These are phyloP conservation scores for Hemileia vastatrix DNA, from an alignment of 1,284 basidiomycete genomes.

Conservation along the genomic window DNA sequence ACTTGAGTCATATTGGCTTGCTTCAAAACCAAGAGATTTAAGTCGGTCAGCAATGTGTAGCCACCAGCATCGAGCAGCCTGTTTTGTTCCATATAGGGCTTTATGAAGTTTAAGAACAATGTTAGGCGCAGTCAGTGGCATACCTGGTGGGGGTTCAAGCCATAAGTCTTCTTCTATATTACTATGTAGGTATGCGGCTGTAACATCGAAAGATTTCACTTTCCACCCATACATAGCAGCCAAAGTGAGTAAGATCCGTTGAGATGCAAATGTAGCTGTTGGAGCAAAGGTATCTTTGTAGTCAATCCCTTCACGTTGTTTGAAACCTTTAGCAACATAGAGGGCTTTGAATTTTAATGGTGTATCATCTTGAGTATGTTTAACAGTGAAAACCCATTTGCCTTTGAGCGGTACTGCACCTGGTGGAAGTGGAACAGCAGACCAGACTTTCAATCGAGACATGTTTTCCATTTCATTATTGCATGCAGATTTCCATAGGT, in stretches of 20 bases:
- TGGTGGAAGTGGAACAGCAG: too few species aligned
- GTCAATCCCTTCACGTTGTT: too few species aligned
- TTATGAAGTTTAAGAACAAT: background rate
- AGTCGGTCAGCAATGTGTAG: background rate
- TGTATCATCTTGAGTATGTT: too few species aligned
- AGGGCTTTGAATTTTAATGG: too few species aligned
- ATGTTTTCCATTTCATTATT: too few species aligned
- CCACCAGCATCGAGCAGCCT: conserved; percentile 4
- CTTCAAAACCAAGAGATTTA: background rate
- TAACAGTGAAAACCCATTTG: too few species aligned
- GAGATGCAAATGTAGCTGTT: background rate
- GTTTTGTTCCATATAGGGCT: background rate
- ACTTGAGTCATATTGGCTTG: background rate
- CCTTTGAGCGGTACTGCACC: too few species aligned
- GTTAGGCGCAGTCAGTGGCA: background rate
- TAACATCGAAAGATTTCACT: conserved; percentile 4
- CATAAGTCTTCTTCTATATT: conserved; percentile 1
- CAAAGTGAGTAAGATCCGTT: background rate
- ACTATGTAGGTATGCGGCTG: background rate
- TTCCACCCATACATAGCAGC: background rate
- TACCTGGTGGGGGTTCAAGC: background rate
- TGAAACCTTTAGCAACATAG: too few species aligned
- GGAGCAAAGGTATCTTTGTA: background rate
- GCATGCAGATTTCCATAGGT: too few species aligned
- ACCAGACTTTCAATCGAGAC: too few species aligned